A percentile compares a stretch with the other conserved stretches of the same genome.
These are phyloP conservation scores for Phenoliferia sp. DNA, from an alignment of 1,284 basidiomycete genomes.

Conservation along the genomic window DNA sequence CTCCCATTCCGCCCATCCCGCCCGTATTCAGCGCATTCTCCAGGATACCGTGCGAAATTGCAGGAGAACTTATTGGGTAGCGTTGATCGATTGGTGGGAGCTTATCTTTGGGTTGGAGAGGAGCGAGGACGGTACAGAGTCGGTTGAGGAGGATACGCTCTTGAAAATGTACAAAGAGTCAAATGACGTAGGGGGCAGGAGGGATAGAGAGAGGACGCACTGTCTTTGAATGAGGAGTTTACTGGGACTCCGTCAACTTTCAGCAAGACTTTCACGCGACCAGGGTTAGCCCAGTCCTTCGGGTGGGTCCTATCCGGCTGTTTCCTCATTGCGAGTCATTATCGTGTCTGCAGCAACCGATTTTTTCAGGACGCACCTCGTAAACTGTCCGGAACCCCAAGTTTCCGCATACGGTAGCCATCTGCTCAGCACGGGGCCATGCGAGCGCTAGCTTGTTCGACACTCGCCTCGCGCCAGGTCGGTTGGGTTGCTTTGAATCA, in stretches of 20 bases:
- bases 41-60: constrained; percentile 63
- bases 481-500: constrained; percentile 85
- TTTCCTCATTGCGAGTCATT: not conserved
- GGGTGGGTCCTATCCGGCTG: constrained; percentile 74
- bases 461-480: constrained; percentile 74
- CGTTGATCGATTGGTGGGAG: constrained; percentile 54
- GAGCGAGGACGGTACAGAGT: constrained; percentile 34
- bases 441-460: constrained; percentile 74
- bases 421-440: constrained; percentile 90
- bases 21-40: constrained; percentile 61
- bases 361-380: constrained; percentile 41
- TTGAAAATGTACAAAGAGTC: constrained; percentile 38
- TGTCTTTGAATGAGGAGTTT: constrained; percentile 69
- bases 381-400: constrained; percentile 68
- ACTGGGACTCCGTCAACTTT: constrained; percentile 68
- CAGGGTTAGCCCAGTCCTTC: constrained; percentile 84
- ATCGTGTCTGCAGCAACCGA: not conserved
- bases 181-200: constrained; percentile 30
- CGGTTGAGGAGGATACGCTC: constrained; percentile 41
- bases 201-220: constrained; percentile 52
- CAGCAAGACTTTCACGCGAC: constrained; percentile 58
- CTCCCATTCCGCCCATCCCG: constrained; percentile 47
- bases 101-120: constrained; percentile 38
- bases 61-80: constrained; percentile 63
- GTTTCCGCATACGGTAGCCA: constrained; percentile 72